phyloP scores from a whole-genome alignment of 1,139 yeast species.

The Protomyces pachydermus region DNA sequence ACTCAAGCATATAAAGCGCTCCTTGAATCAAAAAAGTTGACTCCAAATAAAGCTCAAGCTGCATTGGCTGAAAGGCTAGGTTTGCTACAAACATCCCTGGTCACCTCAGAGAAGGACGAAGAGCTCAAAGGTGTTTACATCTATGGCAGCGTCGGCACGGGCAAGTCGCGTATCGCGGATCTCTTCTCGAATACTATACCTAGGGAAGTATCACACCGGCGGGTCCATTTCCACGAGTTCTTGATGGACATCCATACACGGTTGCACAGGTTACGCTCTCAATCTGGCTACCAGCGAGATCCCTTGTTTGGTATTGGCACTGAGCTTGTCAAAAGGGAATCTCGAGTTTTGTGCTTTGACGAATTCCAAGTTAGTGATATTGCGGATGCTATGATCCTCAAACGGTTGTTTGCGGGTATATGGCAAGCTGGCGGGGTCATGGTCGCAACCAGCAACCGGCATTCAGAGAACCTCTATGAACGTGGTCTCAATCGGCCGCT shows the following conservation, averaged over 20 bases:
- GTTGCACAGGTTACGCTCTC: constrained; percentile 63
- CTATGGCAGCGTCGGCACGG: constrained; percentile 97
- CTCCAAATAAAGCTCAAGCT: constrained; percentile 6
- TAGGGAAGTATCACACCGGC: constrained; percentile 50
- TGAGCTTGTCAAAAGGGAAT: constrained; percentile 47
- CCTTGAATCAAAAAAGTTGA: background rate
- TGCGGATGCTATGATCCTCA: constrained; percentile 92
- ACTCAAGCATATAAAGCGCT: constrained; percentile 4
- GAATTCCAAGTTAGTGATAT: constrained; percentile 91
- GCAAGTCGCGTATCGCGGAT: constrained; percentile 97
- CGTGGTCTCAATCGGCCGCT: constrained; percentile 90
- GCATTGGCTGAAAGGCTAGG: constrained; percentile 10
- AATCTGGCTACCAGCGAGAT: constrained; percentile 65
- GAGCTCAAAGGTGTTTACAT: constrained; percentile 66
- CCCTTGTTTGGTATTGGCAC: constrained; percentile 59
- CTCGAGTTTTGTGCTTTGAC: constrained; percentile 71
- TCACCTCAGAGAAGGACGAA: background rate
- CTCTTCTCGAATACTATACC: constrained; percentile 82
- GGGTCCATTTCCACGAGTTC: constrained; percentile 93
- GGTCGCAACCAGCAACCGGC: constrained; percentile 93
- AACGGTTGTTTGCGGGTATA: constrained; percentile 63
- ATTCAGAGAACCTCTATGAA: constrained; percentile 86
- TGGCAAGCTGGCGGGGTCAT: constrained; percentile 73
- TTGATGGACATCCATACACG: constrained; percentile 92
- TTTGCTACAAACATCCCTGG: background rate